Evolutionary conservation across 2,329 filamentous ascomycete species (phyloP), one percentile per base, ranked within the genome.

Genomic region (Colletotrichum gigasporum): DNA sequence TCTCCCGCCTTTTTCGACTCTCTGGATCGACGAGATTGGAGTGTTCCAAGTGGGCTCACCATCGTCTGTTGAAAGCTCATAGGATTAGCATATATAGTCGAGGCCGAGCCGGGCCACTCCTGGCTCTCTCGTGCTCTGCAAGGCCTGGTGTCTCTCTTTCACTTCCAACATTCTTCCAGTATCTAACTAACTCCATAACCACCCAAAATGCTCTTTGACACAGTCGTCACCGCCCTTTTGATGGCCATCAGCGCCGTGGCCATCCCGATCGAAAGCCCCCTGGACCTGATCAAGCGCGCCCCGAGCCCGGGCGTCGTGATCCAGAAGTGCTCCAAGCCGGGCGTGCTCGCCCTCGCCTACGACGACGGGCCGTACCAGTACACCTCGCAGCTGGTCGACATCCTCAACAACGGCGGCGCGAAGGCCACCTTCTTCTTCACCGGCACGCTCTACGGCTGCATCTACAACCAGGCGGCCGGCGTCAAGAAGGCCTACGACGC

Each of bases 361-460:
- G 84, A 86, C 57, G 84, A 86, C 55, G 83, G 83, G 0, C 84
- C 84, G 1, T 83, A 81, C 63, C 71, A 77, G 56, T 85, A 82
- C 69, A 87, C 83, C 0, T 76, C 72, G 2, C 74, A 76, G 45
- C 74, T 87, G 2, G 74, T 87, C n/a, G 82, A 86, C 68, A 82
- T 80, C 14, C 76, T 87, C 16, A 78, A 84, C 68, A 71, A 71
- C 3, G 79, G 78, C 6, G 79, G 78, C 7, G 83, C 80, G 41
- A 85, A 85, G 71, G 84, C 79, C 5, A 87, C 83, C 3, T 86
- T 85, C 73, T 86, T 85, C 75, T 79, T 80, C 70, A 85, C 82
- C 0, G 82, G 82, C 1, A 84, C 81, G 1, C 75, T 84, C 22
- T 83, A 83, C 51, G 82, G 79, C 7, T 84, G 82, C 68, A 82